These are phyloP conservation scores for sunflower (Helianthus annuus) DNA, from an alignment of 129 eudicot species.

Conservation along the genomic window DNA sequence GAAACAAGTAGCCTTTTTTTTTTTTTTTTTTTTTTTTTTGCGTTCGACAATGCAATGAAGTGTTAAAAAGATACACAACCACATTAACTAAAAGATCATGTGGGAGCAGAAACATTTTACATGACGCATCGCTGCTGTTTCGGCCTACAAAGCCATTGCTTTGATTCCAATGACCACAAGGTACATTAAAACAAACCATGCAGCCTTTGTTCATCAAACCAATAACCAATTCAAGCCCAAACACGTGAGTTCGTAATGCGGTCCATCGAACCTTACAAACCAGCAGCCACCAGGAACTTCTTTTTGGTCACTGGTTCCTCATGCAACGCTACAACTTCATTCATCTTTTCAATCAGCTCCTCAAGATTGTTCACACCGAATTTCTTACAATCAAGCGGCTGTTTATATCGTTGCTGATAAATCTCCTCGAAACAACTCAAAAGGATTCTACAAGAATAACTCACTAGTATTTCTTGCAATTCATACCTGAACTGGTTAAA, in stretches of 20 bases:
- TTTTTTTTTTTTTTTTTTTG: too few relatives aligned
- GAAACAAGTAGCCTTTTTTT: neutral
- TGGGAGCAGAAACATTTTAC: constrained; percentile 21
- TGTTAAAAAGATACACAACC: constrained; percentile 10
- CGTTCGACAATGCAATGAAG: neutral
- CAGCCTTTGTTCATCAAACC: constrained; percentile 19
- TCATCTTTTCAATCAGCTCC: constrained; percentile 75
- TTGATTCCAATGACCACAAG: constrained; percentile 24
- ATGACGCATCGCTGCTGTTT: constrained; percentile 18
- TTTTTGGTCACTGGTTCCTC: constrained; percentile 77
- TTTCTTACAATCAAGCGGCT: constrained; percentile 52
- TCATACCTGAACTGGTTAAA: constrained; percentile 62
- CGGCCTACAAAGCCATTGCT: constrained; percentile 19
- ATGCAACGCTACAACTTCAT: constrained; percentile 65
- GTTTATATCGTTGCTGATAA: constrained; percentile 77
- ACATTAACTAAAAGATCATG: constrained; percentile 32
- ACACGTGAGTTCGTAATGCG: neutral
- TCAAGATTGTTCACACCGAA: constrained; percentile 72
- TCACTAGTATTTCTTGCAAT: constrained; percentile 83
- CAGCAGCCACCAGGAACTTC: constrained; percentile 66
- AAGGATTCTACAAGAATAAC: constrained; percentile 77
- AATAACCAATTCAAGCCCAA: constrained; percentile 12
- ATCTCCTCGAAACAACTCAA: constrained; percentile 68
- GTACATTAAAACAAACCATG: constrained; percentile 8
- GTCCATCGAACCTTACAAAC: constrained; percentile 26